Conservation (phyloP, 192 early-diverging fungal genomes). For the Coemansia sp. region DNA sequence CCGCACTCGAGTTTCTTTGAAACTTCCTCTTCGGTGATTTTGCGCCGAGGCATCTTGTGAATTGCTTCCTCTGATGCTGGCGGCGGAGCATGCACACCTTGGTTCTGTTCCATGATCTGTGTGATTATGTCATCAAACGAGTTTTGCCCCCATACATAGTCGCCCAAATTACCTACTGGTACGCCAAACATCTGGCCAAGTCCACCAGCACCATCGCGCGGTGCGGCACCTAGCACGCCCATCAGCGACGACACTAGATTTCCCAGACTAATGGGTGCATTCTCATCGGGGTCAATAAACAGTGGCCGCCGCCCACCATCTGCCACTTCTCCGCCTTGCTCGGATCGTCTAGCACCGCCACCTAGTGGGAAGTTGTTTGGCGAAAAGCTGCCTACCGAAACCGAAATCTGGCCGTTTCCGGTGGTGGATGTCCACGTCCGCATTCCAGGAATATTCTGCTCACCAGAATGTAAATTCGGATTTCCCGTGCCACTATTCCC, state of each 20-base stretch:
- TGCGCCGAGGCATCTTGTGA: conserved; percentile 57
- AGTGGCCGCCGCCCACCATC: conserved; percentile 24
- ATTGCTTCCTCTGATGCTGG: conserved; percentile 79
- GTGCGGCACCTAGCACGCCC: conserved; percentile 34
- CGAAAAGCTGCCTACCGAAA: conserved; percentile 35
- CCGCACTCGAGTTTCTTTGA: conserved; percentile 73
- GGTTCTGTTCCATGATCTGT: conserved; percentile 77
- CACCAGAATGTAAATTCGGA: background rate
- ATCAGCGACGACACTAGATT: conserved; percentile 48
- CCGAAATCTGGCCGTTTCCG: conserved; percentile 29
- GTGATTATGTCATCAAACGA: conserved; percentile 88
- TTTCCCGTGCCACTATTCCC: background rate
- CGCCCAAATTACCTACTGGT: conserved; percentile 62
- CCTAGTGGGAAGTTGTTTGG: conserved; percentile 2
- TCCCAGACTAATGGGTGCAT: conserved; percentile 38
- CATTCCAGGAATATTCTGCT: conserved; percentile 20
- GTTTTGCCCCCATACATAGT: conserved; percentile 83
- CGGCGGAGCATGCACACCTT: conserved; percentile 59
- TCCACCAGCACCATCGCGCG: conserved; percentile 31
- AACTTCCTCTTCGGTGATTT: conserved; percentile 55
- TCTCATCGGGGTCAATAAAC: conserved; percentile 47
- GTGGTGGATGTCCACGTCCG: conserved; percentile 48
- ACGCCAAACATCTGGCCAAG: conserved; percentile 37
- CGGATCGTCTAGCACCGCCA: background rate
- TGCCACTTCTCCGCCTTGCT: background rate